Evolutionary conservation across 108 stramenopile species (phyloP), one percentile per base, ranked within the genome.

Genomic region (Nitzschia putrida): DNA sequence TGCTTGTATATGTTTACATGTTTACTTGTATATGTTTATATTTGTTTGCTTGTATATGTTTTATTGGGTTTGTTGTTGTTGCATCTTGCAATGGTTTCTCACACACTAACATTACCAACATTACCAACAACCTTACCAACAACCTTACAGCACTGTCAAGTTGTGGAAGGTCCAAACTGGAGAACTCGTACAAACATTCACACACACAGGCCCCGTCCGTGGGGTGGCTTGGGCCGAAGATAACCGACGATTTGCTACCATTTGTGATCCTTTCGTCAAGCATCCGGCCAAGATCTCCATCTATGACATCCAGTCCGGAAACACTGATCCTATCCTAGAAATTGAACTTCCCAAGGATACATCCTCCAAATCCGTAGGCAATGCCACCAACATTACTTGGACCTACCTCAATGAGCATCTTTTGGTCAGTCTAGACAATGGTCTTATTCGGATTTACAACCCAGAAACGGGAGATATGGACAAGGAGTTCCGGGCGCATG

Each of bases 201-300:
- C 58, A 8, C 97, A 98, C 82, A 82, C 81, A 47, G 98, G 97
- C 40, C 96, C 96, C 52, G 96, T 96, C 24, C 88, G 95, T 20
- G 91, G 91, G 21, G 91, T 91, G 13, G 76, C 87, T 0, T 97
- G 95, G 91, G 93, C 97, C 10, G 98, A 99, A 74, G 97, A 97
- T 23, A 85, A 86, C 49, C 76, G 96, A 47, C 75, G 80, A 67
- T 95, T 99, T 85, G 97, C 95, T 52, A 94, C 96, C 75, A 96
- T 96, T 50, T 87, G 85, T 16, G 97, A 99, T 74, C 97, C 95
- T 25, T 99, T 99, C 74, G 88, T 95, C 8, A 93, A 95, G 71
- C 88, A 93, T 80, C 87, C 88, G 53, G 96, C 92, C 43, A 85
- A 88, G 65, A 94, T 99, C 71, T 83, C 86, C 25, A 83, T 99